phyloP scores from a whole-genome alignment of 1,139 yeast genomes.

The Hyphopichia pseudoburtonii region DNA sequence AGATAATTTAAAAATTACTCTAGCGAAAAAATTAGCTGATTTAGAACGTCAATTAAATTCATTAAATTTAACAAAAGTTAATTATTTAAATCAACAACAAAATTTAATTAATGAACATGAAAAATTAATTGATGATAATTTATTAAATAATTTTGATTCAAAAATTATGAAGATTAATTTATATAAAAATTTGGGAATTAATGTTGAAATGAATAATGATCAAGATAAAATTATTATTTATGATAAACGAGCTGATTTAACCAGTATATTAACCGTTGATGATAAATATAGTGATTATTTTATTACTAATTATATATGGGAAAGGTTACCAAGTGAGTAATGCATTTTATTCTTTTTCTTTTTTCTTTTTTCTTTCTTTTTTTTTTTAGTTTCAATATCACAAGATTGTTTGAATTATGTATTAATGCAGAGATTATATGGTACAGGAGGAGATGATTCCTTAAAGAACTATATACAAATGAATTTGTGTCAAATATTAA shows the following conservation, averaged over 20 bases:
- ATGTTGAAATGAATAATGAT: slow-evolving; percentile 27
- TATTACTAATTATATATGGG: slow-evolving; percentile 73
- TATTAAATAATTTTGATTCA: slow-evolving; percentile 29
- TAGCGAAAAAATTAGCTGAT: slow-evolving; percentile 59
- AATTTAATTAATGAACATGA: slow-evolving; percentile 21
- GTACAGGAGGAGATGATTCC: background rate
- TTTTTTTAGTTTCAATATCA: background rate
- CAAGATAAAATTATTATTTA: slow-evolving; percentile 47
- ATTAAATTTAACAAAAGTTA: slow-evolving; percentile 42
- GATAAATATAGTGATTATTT: slow-evolving; percentile 62
- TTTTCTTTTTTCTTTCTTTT: background rate
- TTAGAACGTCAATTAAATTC: slow-evolving; percentile 53
- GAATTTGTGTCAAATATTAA: background rate
- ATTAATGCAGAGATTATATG: background rate
- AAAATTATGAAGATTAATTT: slow-evolving; percentile 43
- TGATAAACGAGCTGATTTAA: slow-evolving; percentile 46
- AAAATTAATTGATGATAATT: slow-evolving; percentile 23
- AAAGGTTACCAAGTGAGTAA: too few relatives aligned
- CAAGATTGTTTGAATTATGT: background rate
- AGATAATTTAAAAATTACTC: slow-evolving; percentile 51
- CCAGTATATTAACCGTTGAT: slow-evolving; percentile 56
- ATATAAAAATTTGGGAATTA: slow-evolving; percentile 45
- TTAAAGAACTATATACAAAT: background rate
- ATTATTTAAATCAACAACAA: slow-evolving; percentile 32
- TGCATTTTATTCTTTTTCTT: slow-evolving; percentile 14